phyloP scores from a whole-genome alignment of 345 rosid species.

The Citrus trifoliata region DNA sequence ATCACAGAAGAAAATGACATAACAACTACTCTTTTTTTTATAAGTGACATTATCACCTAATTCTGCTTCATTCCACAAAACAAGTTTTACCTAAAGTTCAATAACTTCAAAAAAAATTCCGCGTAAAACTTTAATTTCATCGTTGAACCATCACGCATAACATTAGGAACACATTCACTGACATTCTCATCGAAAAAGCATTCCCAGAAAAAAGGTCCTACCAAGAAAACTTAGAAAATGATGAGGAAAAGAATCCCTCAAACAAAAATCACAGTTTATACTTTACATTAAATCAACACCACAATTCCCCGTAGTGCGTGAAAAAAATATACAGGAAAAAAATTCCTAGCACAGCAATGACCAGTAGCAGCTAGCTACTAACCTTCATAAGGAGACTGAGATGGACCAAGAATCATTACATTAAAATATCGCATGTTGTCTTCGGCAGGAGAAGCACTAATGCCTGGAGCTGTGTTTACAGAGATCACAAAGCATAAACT shows the following conservation, averaged over 20 bases:
- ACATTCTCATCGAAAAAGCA: neutral
- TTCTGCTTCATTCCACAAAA: neutral
- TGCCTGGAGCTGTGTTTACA: constrained; percentile 48
- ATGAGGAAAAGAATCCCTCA: too few species aligned
- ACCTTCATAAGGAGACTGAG: constrained; percentile 60
- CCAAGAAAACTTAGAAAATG: too few species aligned
- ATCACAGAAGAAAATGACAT: neutral
- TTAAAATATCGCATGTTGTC: constrained; percentile 54
- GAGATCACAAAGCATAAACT: neutral
- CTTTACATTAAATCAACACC: neutral
- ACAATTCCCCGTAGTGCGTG: neutral
- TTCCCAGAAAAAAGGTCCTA: neutral
- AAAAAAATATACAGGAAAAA: neutral
- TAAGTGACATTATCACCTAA: neutral
- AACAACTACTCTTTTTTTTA: neutral
- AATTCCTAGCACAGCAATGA: neutral
- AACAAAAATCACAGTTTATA: neutral
- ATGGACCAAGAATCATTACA: constrained; percentile 57
- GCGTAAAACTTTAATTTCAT: neutral
- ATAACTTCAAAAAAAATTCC: neutral
- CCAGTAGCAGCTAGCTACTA: constrained; percentile 9
- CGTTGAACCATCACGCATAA: neutral
- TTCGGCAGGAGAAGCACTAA: constrained; percentile 55
- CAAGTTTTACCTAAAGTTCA: neutral
- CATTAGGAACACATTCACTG: neutral